Conservation (phyloP, 177 flowering plant genomes). For the Vitis hybrid region DNA sequence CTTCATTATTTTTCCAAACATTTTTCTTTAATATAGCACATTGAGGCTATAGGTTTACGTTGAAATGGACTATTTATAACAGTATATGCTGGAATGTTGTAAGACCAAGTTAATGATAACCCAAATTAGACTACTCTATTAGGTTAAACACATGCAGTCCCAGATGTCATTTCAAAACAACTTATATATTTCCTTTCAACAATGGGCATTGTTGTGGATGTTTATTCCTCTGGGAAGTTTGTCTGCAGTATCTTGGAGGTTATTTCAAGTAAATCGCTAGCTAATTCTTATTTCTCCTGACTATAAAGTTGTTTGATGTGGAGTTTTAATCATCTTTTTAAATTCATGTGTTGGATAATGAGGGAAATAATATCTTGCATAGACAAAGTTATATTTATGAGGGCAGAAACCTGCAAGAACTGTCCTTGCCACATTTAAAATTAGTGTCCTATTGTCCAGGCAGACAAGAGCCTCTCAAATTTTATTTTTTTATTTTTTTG, state of each 20-base stretch:
- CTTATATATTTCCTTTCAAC: background rate
- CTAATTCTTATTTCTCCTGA: background rate
- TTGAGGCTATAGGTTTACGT: background rate
- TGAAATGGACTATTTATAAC: too few relatives aligned
- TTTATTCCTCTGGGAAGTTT: background rate
- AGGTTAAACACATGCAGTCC: background rate
- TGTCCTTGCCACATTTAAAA: background rate
- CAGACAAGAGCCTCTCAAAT: too few relatives aligned
- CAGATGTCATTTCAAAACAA: background rate
- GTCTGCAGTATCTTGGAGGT: background rate
- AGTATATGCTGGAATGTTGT: background rate
- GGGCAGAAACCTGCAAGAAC: too few relatives aligned
- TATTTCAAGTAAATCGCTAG: background rate
- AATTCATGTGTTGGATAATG: too few relatives aligned
- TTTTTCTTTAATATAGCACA: background rate
- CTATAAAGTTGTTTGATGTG: too few relatives aligned
- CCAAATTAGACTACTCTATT: background rate
- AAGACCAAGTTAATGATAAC: background rate
- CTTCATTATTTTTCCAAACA: background rate
- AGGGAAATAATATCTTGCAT: too few relatives aligned
- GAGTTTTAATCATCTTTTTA: too few relatives aligned
- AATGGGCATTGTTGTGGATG: background rate
- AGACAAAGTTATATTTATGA: too few relatives aligned
- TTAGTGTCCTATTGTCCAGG: too few relatives aligned
- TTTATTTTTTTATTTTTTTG: too few relatives aligned